phyloP scores from a whole-genome alignment of 2,329 filamentous ascomycete species.

The Tolypocladium guangdongense region DNA sequence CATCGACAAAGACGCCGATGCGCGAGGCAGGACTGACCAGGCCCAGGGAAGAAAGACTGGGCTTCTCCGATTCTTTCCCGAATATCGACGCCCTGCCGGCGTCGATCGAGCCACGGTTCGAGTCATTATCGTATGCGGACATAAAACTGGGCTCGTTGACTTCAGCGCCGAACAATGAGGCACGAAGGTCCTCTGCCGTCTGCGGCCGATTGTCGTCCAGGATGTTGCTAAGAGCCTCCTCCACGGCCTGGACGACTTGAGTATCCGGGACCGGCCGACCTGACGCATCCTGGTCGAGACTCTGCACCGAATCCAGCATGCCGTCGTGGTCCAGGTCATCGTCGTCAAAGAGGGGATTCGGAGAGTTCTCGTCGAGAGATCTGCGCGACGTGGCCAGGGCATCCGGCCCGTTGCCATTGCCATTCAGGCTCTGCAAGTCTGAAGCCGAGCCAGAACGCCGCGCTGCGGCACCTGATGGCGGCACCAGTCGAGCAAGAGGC shows the following conservation, averaged over 20 bases:
- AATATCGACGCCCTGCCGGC: conserved; percentile 19
- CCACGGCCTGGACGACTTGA: conserved; percentile 82
- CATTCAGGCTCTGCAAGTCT: conserved; percentile 30
- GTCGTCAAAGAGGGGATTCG: conserved; percentile 63
- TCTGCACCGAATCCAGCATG: conserved; percentile 61
- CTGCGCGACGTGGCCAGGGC: conserved; percentile 37
- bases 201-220: conserved; percentile 66
- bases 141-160: conserved; percentile 36
- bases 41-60: conserved; percentile 82
- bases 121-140: conserved; percentile 45
- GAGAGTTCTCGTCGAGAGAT: conserved; percentile 56
- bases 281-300: conserved; percentile 56
- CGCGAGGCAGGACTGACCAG: conserved; percentile 79
- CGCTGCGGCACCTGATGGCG: conserved; percentile 22
- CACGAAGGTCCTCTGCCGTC: conserved; percentile 51
- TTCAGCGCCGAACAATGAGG: conserved; percentile 48
- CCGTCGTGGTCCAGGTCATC: conserved; percentile 65
- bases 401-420: conserved; percentile 28
- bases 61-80: conserved; percentile 50
- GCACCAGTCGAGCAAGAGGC: conserved; percentile 27
- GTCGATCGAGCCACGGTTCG: conserved; percentile 53
- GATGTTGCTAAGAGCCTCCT: conserved; percentile 83
- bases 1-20: conserved; percentile 85
- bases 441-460: conserved; percentile 36
- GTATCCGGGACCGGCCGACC: conserved; percentile 56